phyloP scores from a whole-genome alignment of 345 rosid genomes.

The Diplotaxis tenuifolia region DNA sequence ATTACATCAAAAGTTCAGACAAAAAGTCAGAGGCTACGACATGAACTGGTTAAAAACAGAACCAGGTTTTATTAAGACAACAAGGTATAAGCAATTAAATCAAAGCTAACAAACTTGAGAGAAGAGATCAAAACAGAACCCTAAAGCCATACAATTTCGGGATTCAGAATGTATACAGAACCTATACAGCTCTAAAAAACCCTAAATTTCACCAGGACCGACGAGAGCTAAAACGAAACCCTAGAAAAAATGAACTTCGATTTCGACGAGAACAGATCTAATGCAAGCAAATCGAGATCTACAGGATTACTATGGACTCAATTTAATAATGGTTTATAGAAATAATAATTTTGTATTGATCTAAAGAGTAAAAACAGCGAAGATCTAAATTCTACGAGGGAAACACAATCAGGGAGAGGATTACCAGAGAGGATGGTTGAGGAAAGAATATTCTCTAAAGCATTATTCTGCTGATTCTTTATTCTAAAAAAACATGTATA shows the following conservation, averaged over 20 bases:
- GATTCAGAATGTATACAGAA: no score
- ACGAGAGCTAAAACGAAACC: background rate
- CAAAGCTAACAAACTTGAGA: no score
- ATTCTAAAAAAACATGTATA: background rate
- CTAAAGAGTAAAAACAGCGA: background rate
- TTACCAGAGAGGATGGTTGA: slow-evolving; percentile 30
- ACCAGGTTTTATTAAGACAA: no score
- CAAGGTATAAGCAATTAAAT: no score
- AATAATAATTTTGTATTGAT: background rate
- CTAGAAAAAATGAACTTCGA: background rate
- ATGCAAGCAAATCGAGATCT: slow-evolving; percentile 14
- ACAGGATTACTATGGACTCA: background rate
- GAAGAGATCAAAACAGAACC: no score
- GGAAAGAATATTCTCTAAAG: background rate
- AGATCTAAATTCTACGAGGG: background rate
- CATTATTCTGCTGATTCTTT: background rate
- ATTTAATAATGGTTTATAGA: background rate
- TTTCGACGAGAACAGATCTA: slow-evolving; percentile 24
- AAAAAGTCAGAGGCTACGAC: background rate
- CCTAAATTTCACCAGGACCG: background rate
- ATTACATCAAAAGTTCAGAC: slow-evolving; percentile 3
- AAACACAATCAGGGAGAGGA: background rate
- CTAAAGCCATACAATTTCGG: no score
- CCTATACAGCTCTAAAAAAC: background rate
- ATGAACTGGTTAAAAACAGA: background rate